Percentiles rank a stretch among this genome's conserved stretches.
Conservation (phyloP, 2,329 filamentous ascomycete species). For the Lasiodiplodia sp. region DNA sequence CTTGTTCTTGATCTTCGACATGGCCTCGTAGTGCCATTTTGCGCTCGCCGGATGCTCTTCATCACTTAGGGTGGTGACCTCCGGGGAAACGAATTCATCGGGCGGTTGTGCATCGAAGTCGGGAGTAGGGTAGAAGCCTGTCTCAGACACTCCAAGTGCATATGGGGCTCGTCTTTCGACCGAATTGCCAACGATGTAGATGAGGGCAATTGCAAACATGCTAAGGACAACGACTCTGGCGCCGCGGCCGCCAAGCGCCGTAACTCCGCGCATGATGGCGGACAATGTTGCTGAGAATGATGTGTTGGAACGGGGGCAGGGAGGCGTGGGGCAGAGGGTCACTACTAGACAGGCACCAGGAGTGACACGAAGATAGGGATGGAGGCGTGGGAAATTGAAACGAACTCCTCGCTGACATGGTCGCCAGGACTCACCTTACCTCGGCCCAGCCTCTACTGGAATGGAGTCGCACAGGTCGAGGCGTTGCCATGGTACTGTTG, state of each 20-base stretch:
- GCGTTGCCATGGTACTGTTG: neutral
- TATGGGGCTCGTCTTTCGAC: neutral
- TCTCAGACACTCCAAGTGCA: conserved; percentile 2
- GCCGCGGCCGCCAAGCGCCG: conserved; percentile 4
- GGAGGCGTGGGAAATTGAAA: conserved; percentile 12
- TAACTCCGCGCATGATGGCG: conserved; percentile 11
- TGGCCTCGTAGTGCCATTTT: conserved; percentile 9
- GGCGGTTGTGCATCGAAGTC: neutral
- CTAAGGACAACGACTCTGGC: neutral
- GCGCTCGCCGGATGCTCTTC: conserved; percentile 15
- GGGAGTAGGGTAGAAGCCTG: conserved; percentile 1
- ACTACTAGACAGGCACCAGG: neutral
- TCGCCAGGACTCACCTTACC: conserved; percentile 19
- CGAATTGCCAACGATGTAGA: conserved; percentile 2
- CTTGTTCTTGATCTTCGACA: conserved; percentile 20
- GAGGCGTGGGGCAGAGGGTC: neutral
- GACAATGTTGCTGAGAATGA: conserved; percentile 1
- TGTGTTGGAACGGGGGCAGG: conserved; percentile 1
- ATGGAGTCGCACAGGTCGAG: neutral
- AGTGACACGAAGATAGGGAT: conserved; percentile 19
- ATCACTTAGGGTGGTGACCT: conserved; percentile 6
- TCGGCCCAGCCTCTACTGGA: conserved; percentile 10
- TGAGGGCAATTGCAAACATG: neutral
- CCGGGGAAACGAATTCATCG: neutral
- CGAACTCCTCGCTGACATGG: neutral